Evolutionary conservation across 148 eudicot species (phyloP).

Genomic region (Vaccinium corymbosum): DNA sequence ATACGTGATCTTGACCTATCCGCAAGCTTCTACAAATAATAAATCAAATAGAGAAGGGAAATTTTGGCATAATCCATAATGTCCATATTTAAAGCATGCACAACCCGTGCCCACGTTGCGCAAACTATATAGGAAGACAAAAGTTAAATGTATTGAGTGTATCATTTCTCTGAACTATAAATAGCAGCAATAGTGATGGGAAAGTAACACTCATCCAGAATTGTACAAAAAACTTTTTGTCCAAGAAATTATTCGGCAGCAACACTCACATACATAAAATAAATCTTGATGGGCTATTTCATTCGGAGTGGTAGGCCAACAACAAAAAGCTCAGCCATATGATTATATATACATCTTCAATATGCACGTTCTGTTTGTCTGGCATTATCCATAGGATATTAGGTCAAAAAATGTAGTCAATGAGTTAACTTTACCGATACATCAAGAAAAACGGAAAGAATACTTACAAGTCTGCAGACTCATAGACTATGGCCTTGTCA

Average conservation of each 20-base stretch:
- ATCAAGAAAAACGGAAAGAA: neutral
- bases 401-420: neutral
- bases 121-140: neutral
- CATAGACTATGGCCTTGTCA: slow-evolving; percentile 78
- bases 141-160: neutral
- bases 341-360: neutral
- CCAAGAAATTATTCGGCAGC: neutral
- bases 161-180: too few relatives aligned
- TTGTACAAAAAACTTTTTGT: neutral
- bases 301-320: neutral
- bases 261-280: neutral
- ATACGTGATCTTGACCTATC: neutral
- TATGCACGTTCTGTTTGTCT: neutral
- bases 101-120: neutral
- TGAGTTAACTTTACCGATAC: neutral
- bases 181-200: neutral
- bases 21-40: neutral
- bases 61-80: neutral
- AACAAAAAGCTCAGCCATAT: neutral
- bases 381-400: neutral
- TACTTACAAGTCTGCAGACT: slow-evolving; percentile 69
- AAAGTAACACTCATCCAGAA: neutral
- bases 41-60: neutral
- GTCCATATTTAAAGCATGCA: neutral
- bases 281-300: neutral